Percentiles rank a stretch among this genome's conserved stretches.
Evolutionary conservation across 345 rosid species (phyloP).

Genomic region (Bretschneidera sinensis): DNA sequence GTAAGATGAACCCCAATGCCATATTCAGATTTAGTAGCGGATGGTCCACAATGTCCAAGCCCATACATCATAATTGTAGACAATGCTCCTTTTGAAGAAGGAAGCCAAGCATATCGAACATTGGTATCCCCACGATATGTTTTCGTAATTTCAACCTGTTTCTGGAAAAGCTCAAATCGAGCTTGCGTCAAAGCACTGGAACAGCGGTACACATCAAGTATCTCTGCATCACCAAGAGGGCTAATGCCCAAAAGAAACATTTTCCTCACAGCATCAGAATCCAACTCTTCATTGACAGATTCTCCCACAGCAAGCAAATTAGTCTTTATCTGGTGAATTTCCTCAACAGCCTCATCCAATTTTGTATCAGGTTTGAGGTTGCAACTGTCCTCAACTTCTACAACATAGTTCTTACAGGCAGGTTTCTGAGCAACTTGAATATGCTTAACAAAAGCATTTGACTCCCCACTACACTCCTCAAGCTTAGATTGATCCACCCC

Average conservation of each 20-base stretch:
- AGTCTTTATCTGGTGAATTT: slow-evolving; percentile 24
- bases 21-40: slow-evolving; percentile 40
- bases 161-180: slow-evolving; percentile 64
- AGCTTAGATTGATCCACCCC: slow-evolving; percentile 42
- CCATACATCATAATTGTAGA: slow-evolving; percentile 47
- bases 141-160: slow-evolving; percentile 65
- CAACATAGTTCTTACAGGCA: slow-evolving; percentile 16
- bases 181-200: slow-evolving; percentile 35
- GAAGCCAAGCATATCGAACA: slow-evolving; percentile 87
- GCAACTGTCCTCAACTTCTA: slow-evolving; percentile 46
- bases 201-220: slow-evolving; percentile 43
- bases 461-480: slow-evolving; percentile 77
- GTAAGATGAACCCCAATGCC: slow-evolving; percentile 84
- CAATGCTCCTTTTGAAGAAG: slow-evolving; percentile 47
- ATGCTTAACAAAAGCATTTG: slow-evolving; percentile 40
- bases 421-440: slow-evolving; percentile 35
- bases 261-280: slow-evolving; percentile 38
- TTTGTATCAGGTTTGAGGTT: slow-evolving; percentile 37
- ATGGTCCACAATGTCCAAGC: slow-evolving; percentile 60
- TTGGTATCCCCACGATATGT: slow-evolving; percentile 78
- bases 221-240: slow-evolving; percentile 35
- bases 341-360: slow-evolving; percentile 29
- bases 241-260: slow-evolving; percentile 52
- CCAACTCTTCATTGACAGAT: slow-evolving; percentile 25
- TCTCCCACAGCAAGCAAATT: slow-evolving; percentile 5